These are phyloP conservation scores for Juglanconis juglandina DNA, from an alignment of 2,329 filamentous ascomycete species.

Conservation along the genomic window DNA sequence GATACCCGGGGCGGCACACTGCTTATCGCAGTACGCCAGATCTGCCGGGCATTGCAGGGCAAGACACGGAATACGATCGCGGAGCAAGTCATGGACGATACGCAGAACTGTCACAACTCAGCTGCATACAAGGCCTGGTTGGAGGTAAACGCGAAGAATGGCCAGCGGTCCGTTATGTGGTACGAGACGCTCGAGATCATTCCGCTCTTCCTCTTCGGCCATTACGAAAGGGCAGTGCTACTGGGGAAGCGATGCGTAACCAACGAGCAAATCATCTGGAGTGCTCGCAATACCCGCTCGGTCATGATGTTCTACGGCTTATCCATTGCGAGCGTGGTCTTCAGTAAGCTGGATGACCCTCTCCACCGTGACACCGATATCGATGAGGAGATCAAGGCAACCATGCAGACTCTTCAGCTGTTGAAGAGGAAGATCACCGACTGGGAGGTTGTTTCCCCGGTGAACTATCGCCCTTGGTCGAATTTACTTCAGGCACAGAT, in stretches of 20 bases:
- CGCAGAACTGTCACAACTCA: constrained; percentile 55
- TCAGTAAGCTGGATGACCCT: constrained; percentile 48
- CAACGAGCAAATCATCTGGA: constrained; percentile 52
- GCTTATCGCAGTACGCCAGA: constrained; percentile 63
- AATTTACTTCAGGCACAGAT: constrained; percentile 66
- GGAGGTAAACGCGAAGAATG: constrained; percentile 49
- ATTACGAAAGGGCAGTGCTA: constrained; percentile 58
- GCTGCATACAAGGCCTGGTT: constrained; percentile 58
- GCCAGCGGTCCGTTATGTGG: constrained; percentile 61
- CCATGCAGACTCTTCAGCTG: constrained; percentile 50
- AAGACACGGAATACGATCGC: constrained; percentile 59
- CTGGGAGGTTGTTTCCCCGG: constrained; percentile 60
- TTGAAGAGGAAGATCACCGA: constrained; percentile 60
- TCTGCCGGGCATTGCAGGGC: constrained; percentile 67
- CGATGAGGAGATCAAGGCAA: constrained; percentile 40
- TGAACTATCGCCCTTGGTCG: constrained; percentile 71
- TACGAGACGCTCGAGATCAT: constrained; percentile 66
- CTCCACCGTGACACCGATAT: constrained; percentile 39
- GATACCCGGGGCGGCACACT: constrained; percentile 70
- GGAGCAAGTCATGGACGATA: constrained; percentile 61
- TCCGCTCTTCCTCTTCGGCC: constrained; percentile 60
- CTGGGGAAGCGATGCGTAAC: constrained; percentile 50
- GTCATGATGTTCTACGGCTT: constrained; percentile 60
- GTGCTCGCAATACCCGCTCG: constrained; percentile 54
- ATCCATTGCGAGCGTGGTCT: constrained; percentile 49